These are phyloP conservation scores for Isoetes taiwanensis DNA, from an alignment of 75 land plant species.

Conservation along the genomic window DNA sequence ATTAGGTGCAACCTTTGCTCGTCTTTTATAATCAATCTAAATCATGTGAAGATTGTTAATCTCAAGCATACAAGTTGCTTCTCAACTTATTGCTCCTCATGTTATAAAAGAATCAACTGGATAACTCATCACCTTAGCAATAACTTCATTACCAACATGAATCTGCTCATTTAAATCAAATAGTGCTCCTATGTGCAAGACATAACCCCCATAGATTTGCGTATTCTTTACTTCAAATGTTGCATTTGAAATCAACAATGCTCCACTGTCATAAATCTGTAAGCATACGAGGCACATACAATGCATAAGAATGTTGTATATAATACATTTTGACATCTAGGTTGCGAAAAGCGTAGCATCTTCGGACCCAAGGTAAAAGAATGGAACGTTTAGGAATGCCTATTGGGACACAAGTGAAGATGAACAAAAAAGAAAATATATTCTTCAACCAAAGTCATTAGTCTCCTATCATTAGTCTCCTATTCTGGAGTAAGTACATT, in stretches of 20 bases:
- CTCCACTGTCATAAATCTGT: constrained; percentile 86
- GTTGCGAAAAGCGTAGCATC: no score
- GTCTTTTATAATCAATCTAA: constrained; percentile 85
- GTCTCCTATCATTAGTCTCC: no score
- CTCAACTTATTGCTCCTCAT: not conserved
- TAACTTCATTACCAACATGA: constrained; percentile 54
- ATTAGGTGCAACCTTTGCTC: constrained; percentile 75
- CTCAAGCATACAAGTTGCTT: not conserved
- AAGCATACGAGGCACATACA: no score
- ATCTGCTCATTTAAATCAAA: constrained; percentile 22
- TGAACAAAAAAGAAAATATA: no score
- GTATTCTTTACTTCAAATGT: constrained; percentile 65
- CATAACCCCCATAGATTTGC: constrained; percentile 80
- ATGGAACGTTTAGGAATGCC: no score
- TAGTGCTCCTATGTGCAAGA: constrained; percentile 77
- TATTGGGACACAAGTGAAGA: no score
- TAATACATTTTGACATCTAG: no score
- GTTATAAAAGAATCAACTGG: not conserved
- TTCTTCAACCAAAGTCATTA: no score
- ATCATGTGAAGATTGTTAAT: not conserved
- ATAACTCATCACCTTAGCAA: constrained; percentile 40
- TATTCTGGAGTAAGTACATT: no score
- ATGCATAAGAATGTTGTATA: no score
- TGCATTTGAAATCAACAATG: constrained; percentile 43
- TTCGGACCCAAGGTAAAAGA: no score